Conservation (phyloP, 2,329 filamentous ascomycete species). For the Pyricularia grisea region DNA sequence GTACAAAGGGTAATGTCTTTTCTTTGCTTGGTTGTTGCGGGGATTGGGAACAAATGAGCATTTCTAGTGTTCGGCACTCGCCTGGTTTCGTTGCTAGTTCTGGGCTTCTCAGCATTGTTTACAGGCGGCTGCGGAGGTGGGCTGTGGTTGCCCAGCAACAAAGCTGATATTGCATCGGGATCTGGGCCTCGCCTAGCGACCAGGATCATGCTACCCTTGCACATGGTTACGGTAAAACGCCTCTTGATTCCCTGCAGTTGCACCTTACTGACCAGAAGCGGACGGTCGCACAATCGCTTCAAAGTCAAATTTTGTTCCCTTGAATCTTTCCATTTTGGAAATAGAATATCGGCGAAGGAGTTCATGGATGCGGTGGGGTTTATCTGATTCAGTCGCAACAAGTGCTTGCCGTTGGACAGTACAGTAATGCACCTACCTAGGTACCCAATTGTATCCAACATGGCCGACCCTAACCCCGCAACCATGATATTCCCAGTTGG, state of each 20-base stretch:
- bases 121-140: background rate
- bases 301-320: background rate
- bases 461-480: background rate
- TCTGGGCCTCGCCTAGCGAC: background rate
- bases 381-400: background rate
- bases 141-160: conserved; percentile 1
- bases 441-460: background rate
- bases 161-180: background rate
- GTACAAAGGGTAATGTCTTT: background rate
- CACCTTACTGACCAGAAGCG: background rate
- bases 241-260: background rate
- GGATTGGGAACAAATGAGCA: background rate
- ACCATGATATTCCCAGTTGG: background rate
- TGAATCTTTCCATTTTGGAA: no score
- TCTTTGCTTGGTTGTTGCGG: background rate
- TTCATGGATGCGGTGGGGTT: background rate
- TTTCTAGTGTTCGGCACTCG: background rate
- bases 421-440: no score
- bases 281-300: background rate
- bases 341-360: background rate
- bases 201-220: background rate
- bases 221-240: background rate
- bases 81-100: background rate
- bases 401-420: background rate
- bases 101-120: background rate